Evolutionary conservation across 805 yeast species (phyloP), one percentile per base, ranked within the genome.

Genomic region (Ogataea angusta): DNA sequence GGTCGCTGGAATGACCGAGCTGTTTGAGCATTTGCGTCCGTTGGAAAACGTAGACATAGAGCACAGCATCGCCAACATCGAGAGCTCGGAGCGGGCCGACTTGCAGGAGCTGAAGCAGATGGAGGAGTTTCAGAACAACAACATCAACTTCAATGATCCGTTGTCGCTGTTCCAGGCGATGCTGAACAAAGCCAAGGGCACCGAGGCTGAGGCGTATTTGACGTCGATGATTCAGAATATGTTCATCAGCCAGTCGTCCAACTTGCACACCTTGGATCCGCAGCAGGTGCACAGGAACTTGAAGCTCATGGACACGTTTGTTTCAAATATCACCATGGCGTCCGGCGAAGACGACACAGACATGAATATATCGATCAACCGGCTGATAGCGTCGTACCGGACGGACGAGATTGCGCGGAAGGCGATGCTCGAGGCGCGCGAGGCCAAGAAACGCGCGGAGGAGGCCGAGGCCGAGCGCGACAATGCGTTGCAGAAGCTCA

Each of bases 331-430:
- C 3, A 64, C 80, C 1, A 68, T 73, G 63, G 69, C 78, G 5
- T 62, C 78, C 1, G 67, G 69, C 28, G 78, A 74, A 43, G 75
- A 76, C 38, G 84, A 80, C 34, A 70, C 80, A n/a, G 78, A 86
- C 12, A 71, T 87, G 48, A 85, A 83, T 38, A 77, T 85, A 34
- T 86, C 95, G 1, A 80, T 90, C 25, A 88, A 85, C 53, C 70
- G 79, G 40, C 67, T 91, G 33, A 70, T 78, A 43, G 80, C 87
- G 30, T 73, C 85, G 19, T 70, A 90, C 55, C 80, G 81, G 50
- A 85, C 96, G 0, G 96, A 91, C 59, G 95, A 87, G 39, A 81
- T 82, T 63, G 95, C 95, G 10, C 70, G 80, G 38, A 72, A 84
- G 45, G 95, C 96, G 57, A 68, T 48, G 49, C 62, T 43, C 59